These are phyloP conservation scores for Aspergillus hortae DNA, from an alignment of 2,329 filamentous ascomycete species.

Conservation along the genomic window DNA sequence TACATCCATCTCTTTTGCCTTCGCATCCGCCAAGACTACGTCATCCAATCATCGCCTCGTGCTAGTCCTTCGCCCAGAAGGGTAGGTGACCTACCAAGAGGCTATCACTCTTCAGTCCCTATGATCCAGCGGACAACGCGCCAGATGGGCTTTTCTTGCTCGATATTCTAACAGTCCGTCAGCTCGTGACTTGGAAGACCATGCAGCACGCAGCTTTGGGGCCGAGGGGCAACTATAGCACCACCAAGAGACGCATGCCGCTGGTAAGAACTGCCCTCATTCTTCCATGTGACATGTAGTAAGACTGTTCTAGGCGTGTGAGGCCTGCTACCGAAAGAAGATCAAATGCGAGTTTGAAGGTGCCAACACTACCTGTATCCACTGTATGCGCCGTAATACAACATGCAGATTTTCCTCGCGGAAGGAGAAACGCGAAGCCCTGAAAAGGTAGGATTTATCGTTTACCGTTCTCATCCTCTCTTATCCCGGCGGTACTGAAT, in stretches of 20 bases:
- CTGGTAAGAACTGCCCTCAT: conserved; percentile 16
- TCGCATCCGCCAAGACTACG: not conserved
- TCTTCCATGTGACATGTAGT: conserved; percentile 7
- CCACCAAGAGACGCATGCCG: conserved; percentile 13
- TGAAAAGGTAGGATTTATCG: conserved; percentile 66
- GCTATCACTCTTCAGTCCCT: not conserved
- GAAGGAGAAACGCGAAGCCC: conserved; percentile 86
- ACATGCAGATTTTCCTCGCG: conserved; percentile 90
- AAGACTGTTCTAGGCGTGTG: conserved; percentile 63
- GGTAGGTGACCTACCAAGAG: too few relatives aligned
- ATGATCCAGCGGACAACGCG: not conserved
- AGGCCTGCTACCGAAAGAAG: conserved; percentile 83
- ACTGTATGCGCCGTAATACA: conserved; percentile 92
- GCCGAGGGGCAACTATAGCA: conserved; percentile 7
- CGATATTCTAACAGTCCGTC: not conserved
- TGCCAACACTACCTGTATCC: conserved; percentile 66
- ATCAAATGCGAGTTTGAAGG: conserved; percentile 94
- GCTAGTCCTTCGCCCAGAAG: too few relatives aligned
- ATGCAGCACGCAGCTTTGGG: conserved; percentile 15
- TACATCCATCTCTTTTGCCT: not conserved
- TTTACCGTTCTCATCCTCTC: not conserved
- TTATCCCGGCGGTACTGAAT: not conserved
- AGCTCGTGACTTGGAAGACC: not conserved
- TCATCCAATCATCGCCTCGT: not conserved
- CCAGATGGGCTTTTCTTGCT: not conserved